Percentiles rank a stretch among this genome's conserved stretches.
Evolutionary conservation across 2,329 filamentous ascomycete genomes (phyloP).

Genomic region (Monosporascus sp.): DNA sequence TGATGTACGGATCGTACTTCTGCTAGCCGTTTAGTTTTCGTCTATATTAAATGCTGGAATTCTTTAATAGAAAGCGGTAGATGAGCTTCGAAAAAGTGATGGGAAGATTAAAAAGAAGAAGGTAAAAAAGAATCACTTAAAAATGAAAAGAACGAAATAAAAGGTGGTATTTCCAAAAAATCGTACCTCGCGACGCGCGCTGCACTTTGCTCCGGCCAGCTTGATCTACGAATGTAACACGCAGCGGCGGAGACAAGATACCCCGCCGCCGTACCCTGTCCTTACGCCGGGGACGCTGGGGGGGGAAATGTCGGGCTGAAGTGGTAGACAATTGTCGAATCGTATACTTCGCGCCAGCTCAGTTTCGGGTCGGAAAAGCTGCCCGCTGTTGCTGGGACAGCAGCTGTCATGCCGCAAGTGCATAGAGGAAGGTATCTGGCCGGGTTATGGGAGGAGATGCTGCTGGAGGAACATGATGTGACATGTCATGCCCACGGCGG

Average conservation of each 20-base stretch:
- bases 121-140: no score
- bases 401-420: conserved; percentile 8
- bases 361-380: conserved; percentile 10
- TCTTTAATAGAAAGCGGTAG: no score
- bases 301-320: conserved; percentile 4
- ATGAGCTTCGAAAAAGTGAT: no score
- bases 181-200: conserved; percentile 9
- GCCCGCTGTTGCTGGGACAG: conserved; percentile 11
- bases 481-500: conserved; percentile 7
- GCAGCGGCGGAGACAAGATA: conserved; percentile 11
- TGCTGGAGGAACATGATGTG: conserved; percentile 9
- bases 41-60: no score
- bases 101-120: no score
- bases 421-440: conserved; percentile 7
- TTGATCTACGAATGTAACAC: conserved; percentile 12
- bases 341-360: conserved; percentile 11
- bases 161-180: conserved; percentile 12
- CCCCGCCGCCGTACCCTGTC: conserved; percentile 8
- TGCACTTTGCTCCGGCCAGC: conserved; percentile 9
- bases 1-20: no score
- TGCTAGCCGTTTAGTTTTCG: no score
- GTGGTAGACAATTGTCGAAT: conserved; percentile 10
- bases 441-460: conserved; percentile 10
- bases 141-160: no score
- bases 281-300: conserved; percentile 7